These are phyloP conservation scores for Ganoderma resinaceum DNA, from an alignment of 1,284 basidiomycete species.

Conservation along the genomic window DNA sequence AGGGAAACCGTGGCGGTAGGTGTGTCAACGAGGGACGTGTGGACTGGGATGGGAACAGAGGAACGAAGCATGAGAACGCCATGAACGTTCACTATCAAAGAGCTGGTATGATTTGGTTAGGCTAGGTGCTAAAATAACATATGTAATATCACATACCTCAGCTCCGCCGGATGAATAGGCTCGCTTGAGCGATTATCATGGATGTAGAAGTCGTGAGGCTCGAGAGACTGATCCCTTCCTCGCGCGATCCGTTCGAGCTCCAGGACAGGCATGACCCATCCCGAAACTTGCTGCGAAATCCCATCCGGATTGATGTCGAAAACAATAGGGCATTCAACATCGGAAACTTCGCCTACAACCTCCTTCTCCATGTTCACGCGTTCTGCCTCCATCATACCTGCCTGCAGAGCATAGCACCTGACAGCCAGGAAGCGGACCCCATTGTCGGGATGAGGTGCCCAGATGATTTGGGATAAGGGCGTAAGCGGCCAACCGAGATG, in stretches of 20 bases:
- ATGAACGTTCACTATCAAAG: conserved; percentile 63
- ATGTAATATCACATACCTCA: conserved; percentile 56
- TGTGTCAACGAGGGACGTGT: conserved; percentile 68
- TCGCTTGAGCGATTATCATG: conserved; percentile 44
- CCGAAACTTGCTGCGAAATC: conserved; percentile 58
- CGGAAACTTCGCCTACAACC: conserved; percentile 63
- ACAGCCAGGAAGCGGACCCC: conserved; percentile 78
- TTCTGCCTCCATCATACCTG: conserved; percentile 79
- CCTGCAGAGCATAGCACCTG: conserved; percentile 77
- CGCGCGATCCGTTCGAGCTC: conserved; percentile 69
- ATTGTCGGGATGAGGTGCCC: conserved; percentile 62
- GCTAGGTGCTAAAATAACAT: conserved; percentile 24
- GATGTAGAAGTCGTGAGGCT: conserved; percentile 55
- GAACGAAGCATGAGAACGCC: conserved; percentile 68
- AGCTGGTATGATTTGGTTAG: conserved; percentile 44
- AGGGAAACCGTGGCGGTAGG: conserved; percentile 67
- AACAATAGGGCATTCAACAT: conserved; percentile 63
- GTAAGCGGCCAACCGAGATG: conserved; percentile 71
- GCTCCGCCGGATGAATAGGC: conserved; percentile 50
- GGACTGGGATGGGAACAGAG: conserved; percentile 30
- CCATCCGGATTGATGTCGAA: conserved; percentile 57
- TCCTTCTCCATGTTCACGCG: conserved; percentile 69
- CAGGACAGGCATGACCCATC: conserved; percentile 79
- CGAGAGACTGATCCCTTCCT: conserved; percentile 57
- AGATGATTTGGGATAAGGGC: conserved; percentile 65